Percentiles rank a stretch among this genome's conserved stretches.
These are phyloP conservation scores for Hypoxylon sp. DNA, from an alignment of 2,329 filamentous ascomycete species.

Conservation along the genomic window DNA sequence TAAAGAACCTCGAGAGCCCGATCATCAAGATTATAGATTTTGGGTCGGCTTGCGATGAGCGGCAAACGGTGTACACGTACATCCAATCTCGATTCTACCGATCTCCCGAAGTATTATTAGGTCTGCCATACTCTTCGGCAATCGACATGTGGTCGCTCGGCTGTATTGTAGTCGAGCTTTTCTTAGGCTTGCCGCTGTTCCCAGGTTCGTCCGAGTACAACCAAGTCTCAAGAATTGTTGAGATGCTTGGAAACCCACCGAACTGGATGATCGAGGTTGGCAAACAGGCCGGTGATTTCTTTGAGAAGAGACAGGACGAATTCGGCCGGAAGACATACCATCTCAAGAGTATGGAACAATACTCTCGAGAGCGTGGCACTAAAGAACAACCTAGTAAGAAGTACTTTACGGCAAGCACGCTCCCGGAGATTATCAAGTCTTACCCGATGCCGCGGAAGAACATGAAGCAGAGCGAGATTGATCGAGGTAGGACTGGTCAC, in stretches of 20 bases:
- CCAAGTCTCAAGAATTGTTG: conserved; percentile 95
- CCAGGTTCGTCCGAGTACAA: conserved; percentile 99
- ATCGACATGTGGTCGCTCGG: conserved; percentile 99
- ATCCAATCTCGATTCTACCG: conserved; percentile 99
- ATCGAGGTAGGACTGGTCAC: conserved; percentile 78
- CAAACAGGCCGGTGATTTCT: conserved; percentile 97
- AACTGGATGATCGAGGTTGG: conserved; percentile 99
- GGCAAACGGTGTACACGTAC: conserved; percentile 98
- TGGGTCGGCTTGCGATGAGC: conserved; percentile 96
- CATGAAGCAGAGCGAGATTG: conserved; percentile 97
- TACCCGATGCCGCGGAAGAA: conserved; percentile 99
- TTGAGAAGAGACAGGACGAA: conserved; percentile 92
- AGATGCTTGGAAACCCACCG: conserved; percentile 96
- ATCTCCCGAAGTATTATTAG: conserved; percentile 95
- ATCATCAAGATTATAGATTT: conserved; percentile 99
- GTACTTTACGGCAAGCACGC: conserved; percentile 94
- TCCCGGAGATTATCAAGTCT: conserved; percentile 97
- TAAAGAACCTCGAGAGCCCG: conserved; percentile 98
- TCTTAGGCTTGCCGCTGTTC: conserved; percentile 93
- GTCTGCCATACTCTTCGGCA: conserved; percentile 95
- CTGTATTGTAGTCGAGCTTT: conserved; percentile 97
- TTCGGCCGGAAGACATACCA: conserved; percentile 92
- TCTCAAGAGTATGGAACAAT: conserved; percentile 97
- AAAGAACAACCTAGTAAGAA: conserved; percentile 99
- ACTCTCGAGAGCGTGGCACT: conserved; percentile 92